A percentile compares a stretch with the other conserved stretches of the same genome.
Evolutionary conservation across 1,139 yeast species (phyloP).

Genomic region (Pichia inconspicua): DNA sequence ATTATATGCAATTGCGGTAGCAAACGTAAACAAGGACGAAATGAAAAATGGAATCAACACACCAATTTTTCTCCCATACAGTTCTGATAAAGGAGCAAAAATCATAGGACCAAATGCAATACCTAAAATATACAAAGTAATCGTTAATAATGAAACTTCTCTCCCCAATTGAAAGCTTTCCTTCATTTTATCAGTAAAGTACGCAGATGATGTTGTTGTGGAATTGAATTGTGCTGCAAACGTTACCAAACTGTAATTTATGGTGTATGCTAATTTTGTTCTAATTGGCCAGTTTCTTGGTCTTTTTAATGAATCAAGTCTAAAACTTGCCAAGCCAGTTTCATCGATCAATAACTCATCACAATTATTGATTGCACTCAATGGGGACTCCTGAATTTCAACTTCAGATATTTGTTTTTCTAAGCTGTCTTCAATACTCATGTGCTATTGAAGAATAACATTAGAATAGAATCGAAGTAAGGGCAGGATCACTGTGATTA

Average conservation of each 20-base stretch:
- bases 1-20: constrained; percentile 48
- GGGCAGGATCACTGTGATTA: too few species aligned
- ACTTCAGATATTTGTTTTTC: too few species aligned
- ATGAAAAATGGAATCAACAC: constrained; percentile 41
- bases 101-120: constrained; percentile 63
- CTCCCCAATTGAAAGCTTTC: constrained; percentile 41
- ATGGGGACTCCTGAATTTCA: too few species aligned
- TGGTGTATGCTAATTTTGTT: constrained; percentile 33
- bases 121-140: constrained; percentile 63
- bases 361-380: too few species aligned
- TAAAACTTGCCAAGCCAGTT: too few species aligned
- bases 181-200: constrained; percentile 30
- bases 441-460: too few species aligned
- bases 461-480: too few species aligned
- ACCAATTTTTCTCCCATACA: constrained; percentile 59
- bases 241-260: constrained; percentile 35
- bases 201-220: constrained; percentile 30
- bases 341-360: too few species aligned
- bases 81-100: constrained; percentile 68
- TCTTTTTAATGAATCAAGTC: neutral
- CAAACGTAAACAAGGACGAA: constrained; percentile 53
- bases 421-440: too few species aligned
- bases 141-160: constrained; percentile 56
- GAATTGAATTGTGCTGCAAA: constrained; percentile 39
- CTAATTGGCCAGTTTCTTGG: constrained; percentile 27